Base-by-base conservation (phyloP, 495 filamentous ascomycete species). In the Xylaria intraflava region DNA sequence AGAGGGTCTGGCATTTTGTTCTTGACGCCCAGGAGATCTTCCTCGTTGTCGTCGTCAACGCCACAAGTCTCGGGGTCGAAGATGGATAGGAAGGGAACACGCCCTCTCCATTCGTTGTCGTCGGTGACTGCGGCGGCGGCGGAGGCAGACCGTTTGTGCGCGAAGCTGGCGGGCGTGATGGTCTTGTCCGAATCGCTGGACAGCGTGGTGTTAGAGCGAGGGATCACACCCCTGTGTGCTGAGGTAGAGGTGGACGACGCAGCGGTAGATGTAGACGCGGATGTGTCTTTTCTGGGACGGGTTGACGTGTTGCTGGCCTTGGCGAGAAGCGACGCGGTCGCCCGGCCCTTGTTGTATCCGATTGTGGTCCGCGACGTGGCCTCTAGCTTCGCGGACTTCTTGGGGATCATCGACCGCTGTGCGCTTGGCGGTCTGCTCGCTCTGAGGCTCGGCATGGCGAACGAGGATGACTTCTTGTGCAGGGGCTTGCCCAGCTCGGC, bases 311-410 rank as follows among this genome's bases (percentile, higher is more conserved):
- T 47, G 1, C 40, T 66, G 26, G 60, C 53, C 23, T 60, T 64
- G 9, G 68, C 61, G 11, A 77, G 60, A 6, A 65, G 62, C 6
- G 66, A 65, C 1, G 84, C 84, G 12, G 83, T 78, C 14, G 75
- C 76, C 14, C 89, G 78, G 24, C 90, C 89, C 62, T 85, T 88
- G 46, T 81, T 83, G 64, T 90, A 92, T 6, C 90, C 90, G 24
- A 96, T 69, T 0, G 90, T 95, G 42, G 80, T 86, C 47, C 81
- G 79, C 11, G 90, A 91, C 6, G 73, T 76, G 17, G 87, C 85
- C 6, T 84, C 82, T 3, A 80, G 70, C 58, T 81, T 53, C 42
- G 48, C 2, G 69, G 78, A 50, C 69, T 76, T 31, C 56, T 65
- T 17, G 70, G 65, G 12, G 65, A 62, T 41, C 51, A 53, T 29